Evolutionary conservation across 2,329 filamentous ascomycete species (phyloP), one percentile per base, ranked within the genome.

Genomic region (Lasiodiplodia hormozganensis): DNA sequence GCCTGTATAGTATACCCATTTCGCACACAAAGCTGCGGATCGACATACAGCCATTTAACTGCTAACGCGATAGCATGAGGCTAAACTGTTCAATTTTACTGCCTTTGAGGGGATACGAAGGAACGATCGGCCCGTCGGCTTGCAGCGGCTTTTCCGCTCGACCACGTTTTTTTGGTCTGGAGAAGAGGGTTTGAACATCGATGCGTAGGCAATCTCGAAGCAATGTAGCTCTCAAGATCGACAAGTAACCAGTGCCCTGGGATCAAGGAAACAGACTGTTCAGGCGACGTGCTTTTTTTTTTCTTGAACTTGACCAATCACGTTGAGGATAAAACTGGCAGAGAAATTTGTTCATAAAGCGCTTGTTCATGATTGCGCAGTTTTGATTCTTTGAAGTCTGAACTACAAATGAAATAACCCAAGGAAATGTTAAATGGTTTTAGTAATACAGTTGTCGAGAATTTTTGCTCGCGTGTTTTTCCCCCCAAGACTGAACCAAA

Each of bases 361-460:
- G n/a, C 43, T 47, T 47, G 7, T n/a, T 49, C 38, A 49, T 64
- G 28, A 52, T 25, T 21, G 43, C 16, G 60, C 47, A 21, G 23
- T 14, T 64, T 36, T 38, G 43, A 64, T 64, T 49, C 23, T 64
- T 14, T 47, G 28, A 31, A 31, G 18, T n/a, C 12, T 52, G 60
- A 52, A 21, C 43, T 23, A 52, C 12, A 25, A 52, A 38, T 38
- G 25, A 25, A 34, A 64, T 38, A 28, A 64, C 18, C n/a, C 47
- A 52, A 64, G n/a, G 14, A 62, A 36, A 64, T 7, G 28, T 31
- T 18, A 10, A 64, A 16, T 10, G 11, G n/a, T 18, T 21, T 16
- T 64, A 64, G 18, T 64, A 38, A 64, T 64, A 64, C 60, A 64
- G 56, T 18, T 38, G 25, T 64, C 14, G 28, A 52, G 60, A 64